Percentiles rank a stretch among this genome's conserved stretches.
phyloP scores from a whole-genome alignment of 2,329 filamentous ascomycete genomes.

The Colletotrichum theobromicola region DNA sequence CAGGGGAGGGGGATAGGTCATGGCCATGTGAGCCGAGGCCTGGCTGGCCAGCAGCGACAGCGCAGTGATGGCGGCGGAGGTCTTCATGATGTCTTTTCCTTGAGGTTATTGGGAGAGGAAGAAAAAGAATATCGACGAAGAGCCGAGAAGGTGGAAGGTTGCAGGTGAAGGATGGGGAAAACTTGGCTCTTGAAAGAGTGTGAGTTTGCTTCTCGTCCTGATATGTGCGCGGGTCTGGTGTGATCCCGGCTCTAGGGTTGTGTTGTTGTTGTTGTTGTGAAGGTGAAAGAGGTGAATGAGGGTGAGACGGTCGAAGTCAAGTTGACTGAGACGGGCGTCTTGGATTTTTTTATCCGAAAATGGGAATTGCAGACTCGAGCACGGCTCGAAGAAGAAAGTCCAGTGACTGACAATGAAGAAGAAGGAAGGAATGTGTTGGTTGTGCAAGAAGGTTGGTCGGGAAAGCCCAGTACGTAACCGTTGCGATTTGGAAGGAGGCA shows the following conservation, averaged over 20 bases:
- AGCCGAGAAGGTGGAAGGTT: background rate
- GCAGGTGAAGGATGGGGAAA: background rate
- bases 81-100: slow-evolving; percentile 40
- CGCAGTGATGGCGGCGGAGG: slow-evolving; percentile 28
- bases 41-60: slow-evolving; percentile 43
- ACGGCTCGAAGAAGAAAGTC: background rate
- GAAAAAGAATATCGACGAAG: background rate
- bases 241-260: background rate
- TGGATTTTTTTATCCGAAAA: slow-evolving; percentile 6
- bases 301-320: slow-evolving; percentile 17
- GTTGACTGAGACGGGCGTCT: slow-evolving; percentile 8
- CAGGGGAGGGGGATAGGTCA: slow-evolving; percentile 57
- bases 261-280: background rate
- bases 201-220: slow-evolving; percentile 12
- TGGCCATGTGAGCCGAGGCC: slow-evolving; percentile 61
- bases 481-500: slow-evolving; percentile 15
- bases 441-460: slow-evolving; percentile 18
- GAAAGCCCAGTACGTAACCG: slow-evolving; percentile 7
- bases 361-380: background rate
- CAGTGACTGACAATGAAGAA: slow-evolving; percentile 1
- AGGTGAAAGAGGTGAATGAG: slow-evolving; percentile 10
- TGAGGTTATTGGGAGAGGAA: slow-evolving; percentile 12
- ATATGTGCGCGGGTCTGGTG: background rate
- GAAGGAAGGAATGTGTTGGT: slow-evolving; percentile 16
- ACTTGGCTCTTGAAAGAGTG: slow-evolving; percentile 1